A percentile compares a stretch with the other conserved stretches of the same genome.
Conservation (phyloP, 2,329 filamentous ascomycete species). For the Fusarium hostae region DNA sequence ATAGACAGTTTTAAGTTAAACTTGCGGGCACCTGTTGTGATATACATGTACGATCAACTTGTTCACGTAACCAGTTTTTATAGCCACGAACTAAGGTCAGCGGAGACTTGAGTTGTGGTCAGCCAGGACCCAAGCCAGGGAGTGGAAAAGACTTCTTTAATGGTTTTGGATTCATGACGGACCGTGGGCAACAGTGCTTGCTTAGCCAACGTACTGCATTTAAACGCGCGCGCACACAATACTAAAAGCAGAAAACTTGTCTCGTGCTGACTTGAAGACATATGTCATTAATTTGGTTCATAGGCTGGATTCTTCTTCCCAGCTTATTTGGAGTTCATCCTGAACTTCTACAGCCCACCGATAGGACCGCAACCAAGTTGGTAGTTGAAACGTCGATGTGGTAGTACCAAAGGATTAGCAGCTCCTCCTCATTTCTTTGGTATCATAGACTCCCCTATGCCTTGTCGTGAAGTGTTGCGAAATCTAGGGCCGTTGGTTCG, state of each 20-base stretch:
- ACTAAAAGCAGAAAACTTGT: not conserved
- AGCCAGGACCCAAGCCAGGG: not conserved
- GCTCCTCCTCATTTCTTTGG: constrained; percentile 11
- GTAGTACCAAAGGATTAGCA: constrained; percentile 6
- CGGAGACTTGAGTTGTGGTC: not conserved
- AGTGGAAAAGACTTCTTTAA: not conserved
- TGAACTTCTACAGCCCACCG: constrained; percentile 9
- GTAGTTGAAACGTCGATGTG: not conserved
- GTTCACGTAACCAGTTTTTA: not conserved
- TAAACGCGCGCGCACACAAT: not conserved
- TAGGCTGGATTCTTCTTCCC: not conserved
- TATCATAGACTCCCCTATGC: not conserved
- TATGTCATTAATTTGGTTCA: not conserved
- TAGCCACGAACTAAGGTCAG: not conserved
- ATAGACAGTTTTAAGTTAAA: constrained; percentile 36
- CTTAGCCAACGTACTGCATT: not conserved
- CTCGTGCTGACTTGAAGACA: not conserved
- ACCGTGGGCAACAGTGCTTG: not conserved
- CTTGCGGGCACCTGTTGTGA: not conserved
- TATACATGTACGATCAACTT: not conserved
- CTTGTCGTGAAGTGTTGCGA: constrained; percentile 1
- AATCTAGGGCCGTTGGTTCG: not conserved
- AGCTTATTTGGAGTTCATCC: not conserved
- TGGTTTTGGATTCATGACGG: not conserved
- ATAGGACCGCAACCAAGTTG: constrained; percentile 14